A percentile compares a stretch with the other conserved stretches of the same genome.
phyloP scores from a whole-genome alignment of 2,329 filamentous ascomycete genomes.

The Davidsoniella eucalypti region DNA sequence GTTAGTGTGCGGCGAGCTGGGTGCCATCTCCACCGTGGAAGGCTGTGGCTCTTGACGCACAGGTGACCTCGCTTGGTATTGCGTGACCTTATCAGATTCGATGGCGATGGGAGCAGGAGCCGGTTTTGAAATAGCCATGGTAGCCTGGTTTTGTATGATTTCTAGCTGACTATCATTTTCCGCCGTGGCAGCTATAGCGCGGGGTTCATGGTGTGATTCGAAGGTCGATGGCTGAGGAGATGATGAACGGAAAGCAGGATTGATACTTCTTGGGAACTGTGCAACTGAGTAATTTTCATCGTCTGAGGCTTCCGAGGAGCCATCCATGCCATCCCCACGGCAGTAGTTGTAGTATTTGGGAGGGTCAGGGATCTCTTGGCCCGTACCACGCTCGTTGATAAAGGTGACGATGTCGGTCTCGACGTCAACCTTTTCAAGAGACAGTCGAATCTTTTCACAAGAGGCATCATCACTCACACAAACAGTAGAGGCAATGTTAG shows the following conservation, averaged over 20 bases:
- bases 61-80: neutral
- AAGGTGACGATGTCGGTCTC: constrained; percentile 85
- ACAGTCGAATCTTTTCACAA: constrained; percentile 88
- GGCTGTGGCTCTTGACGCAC: neutral
- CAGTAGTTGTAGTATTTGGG: constrained; percentile 99
- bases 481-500: constrained; percentile 91
- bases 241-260: constrained; percentile 87
- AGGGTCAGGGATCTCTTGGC: constrained; percentile 91
- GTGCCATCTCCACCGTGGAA: neutral
- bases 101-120: neutral
- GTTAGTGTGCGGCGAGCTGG: neutral
- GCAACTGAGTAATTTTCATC: constrained; percentile 87
- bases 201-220: constrained; percentile 77
- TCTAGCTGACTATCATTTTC: constrained; percentile 4
- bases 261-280: constrained; percentile 88
- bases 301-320: constrained; percentile 65
- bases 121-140: neutral
- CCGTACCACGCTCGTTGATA: constrained; percentile 77
- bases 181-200: constrained; percentile 46
- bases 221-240: constrained; percentile 89
- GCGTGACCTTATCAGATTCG: neutral
- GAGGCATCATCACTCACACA: constrained; percentile 95
- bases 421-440: constrained; percentile 88
- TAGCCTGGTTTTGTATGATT: neutral
- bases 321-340: constrained; percentile 69